Conservation (phyloP, 2,329 filamentous ascomycete genomes). For the Colletotrichum filicis region DNA sequence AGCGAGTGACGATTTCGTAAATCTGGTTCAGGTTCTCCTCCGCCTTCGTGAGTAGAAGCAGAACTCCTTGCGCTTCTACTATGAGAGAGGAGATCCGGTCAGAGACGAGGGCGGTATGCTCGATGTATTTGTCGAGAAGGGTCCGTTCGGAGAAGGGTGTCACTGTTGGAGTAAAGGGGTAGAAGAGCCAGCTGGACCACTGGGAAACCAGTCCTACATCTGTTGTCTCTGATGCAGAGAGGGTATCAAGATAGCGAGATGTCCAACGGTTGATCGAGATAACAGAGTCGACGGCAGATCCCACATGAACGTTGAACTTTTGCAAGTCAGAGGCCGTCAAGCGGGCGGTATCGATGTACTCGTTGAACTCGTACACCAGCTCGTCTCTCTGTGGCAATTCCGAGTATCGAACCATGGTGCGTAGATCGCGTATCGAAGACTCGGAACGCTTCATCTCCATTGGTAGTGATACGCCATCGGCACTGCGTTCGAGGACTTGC, state of each 20-base stretch:
- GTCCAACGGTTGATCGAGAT: constrained; percentile 83
- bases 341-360: constrained; percentile 77
- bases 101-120: constrained; percentile 76
- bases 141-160: constrained; percentile 66
- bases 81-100: constrained; percentile 77
- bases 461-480: constrained; percentile 74
- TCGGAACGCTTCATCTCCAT: constrained; percentile 85
- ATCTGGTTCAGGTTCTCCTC: constrained; percentile 78
- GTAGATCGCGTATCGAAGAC: constrained; percentile 77
- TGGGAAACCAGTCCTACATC: constrained; percentile 50
- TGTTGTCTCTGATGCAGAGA: constrained; percentile 51
- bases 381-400: constrained; percentile 75
- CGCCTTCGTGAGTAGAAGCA: constrained; percentile 72
- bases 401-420: constrained; percentile 77
- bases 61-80: constrained; percentile 74
- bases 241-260: constrained; percentile 72
- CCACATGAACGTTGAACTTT: constrained; percentile 81
- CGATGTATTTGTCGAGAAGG: constrained; percentile 79
- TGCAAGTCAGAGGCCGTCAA: constrained; percentile 74
- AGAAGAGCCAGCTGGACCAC: constrained; percentile 59
- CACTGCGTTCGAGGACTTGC: constrained; percentile 75
- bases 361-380: constrained; percentile 79
- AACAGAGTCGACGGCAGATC: constrained; percentile 78
- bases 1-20: constrained; percentile 73
- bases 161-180: constrained; percentile 69